phyloP scores from a whole-genome alignment of 2,329 filamentous ascomycete genomes.

The Xylariaceae sp. region DNA sequence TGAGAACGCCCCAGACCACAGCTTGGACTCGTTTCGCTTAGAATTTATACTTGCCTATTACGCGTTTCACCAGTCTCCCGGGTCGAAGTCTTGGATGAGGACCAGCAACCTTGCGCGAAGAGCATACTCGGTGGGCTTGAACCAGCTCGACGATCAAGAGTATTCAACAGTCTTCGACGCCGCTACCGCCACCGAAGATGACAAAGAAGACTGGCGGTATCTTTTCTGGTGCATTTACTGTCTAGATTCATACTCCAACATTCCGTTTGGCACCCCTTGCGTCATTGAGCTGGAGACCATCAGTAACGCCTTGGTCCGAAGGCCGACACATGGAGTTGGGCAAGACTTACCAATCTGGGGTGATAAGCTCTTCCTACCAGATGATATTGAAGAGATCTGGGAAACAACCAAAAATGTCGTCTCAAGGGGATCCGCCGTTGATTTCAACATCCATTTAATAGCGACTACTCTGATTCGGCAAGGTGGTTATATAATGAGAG shows the following conservation, averaged over 20 bases:
- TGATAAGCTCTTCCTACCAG: constrained; percentile 22
- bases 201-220: constrained; percentile 33
- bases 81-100: constrained; percentile 30
- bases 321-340: constrained; percentile 8
- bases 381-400: constrained; percentile 25
- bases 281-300: constrained; percentile 28
- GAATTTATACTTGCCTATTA: constrained; percentile 35
- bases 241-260: constrained; percentile 35
- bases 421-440: constrained; percentile 13
- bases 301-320: constrained; percentile 26
- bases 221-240: constrained; percentile 36
- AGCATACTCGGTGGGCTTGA: constrained; percentile 31
- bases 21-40: constrained; percentile 29
- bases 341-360: background rate
- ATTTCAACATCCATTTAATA: constrained; percentile 28
- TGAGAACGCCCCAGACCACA: constrained; percentile 6
- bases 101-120: constrained; percentile 32
- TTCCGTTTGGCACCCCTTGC: constrained; percentile 27
- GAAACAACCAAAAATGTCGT: constrained; percentile 20
- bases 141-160: constrained; percentile 32
- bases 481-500: constrained; percentile 18
- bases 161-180: constrained; percentile 25
- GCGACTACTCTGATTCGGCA: constrained; percentile 27
- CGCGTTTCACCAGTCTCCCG: constrained; percentile 35
- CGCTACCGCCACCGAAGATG: constrained; percentile 21